Evolutionary conservation across 2,329 filamentous ascomycete species (phyloP).

Genomic region (Aspergillus alliaceus): DNA sequence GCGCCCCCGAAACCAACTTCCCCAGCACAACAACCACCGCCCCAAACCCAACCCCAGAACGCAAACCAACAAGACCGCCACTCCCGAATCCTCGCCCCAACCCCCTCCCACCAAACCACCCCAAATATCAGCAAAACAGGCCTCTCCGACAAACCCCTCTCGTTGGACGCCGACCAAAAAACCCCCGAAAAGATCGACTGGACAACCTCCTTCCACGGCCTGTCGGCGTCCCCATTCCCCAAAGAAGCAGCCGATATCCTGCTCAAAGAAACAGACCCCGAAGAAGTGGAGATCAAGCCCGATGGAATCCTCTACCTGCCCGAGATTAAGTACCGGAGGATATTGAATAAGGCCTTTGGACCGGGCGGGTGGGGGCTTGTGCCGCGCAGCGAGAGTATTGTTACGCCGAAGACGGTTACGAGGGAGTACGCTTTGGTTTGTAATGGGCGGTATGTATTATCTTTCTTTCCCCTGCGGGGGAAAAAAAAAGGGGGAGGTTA

Average conservation of each 20-base stretch:
- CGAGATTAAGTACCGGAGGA: slow-evolving; percentile 95
- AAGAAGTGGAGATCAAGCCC: slow-evolving; percentile 94
- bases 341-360: slow-evolving; percentile 86
- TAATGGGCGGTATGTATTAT: slow-evolving; percentile 69
- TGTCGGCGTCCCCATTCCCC: slow-evolving; percentile 70
- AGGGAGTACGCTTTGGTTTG: slow-evolving; percentile 91
- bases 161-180: slow-evolving; percentile 27
- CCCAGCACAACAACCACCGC: neutral
- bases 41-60: neutral
- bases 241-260: slow-evolving; percentile 69
- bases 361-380: slow-evolving; percentile 95
- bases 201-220: slow-evolving; percentile 79
- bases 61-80: slow-evolving; percentile 8
- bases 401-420: slow-evolving; percentile 78
- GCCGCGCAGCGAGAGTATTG: slow-evolving; percentile 79
- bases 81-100: slow-evolving; percentile 21
- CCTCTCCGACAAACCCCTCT: slow-evolving; percentile 35
- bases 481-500: too few species aligned
- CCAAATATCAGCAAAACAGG: slow-evolving; percentile 41
- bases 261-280: slow-evolving; percentile 63
- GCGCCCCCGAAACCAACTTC: slow-evolving; percentile 3
- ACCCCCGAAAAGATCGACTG: slow-evolving; percentile 73
- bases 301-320: slow-evolving; percentile 95
- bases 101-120: slow-evolving; percentile 31
- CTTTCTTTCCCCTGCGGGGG: neutral